phyloP scores from a whole-genome alignment of 306 rosid species.

The Prunus davidiana region DNA sequence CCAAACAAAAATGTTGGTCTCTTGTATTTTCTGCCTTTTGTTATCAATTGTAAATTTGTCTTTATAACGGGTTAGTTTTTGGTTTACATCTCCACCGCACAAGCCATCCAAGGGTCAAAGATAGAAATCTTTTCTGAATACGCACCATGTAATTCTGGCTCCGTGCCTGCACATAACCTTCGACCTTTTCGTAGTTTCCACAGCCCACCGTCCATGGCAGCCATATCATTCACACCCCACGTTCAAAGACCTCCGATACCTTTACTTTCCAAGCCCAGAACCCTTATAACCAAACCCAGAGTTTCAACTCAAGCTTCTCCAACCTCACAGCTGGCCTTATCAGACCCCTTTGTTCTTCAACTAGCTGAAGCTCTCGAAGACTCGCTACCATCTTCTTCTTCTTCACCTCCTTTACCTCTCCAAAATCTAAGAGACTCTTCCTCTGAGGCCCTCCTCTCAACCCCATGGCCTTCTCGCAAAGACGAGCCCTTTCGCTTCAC shows the following conservation, averaged over 20 bases:
- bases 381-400: slow-evolving; percentile 42
- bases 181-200: not conserved
- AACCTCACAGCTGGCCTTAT: slow-evolving; percentile 31
- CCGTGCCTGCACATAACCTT: too few species aligned
- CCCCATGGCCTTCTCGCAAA: slow-evolving; percentile 86
- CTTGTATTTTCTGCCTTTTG: too few species aligned
- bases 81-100: too few species aligned
- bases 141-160: too few species aligned
- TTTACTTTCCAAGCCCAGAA: slow-evolving; percentile 12
- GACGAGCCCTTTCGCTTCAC: slow-evolving; percentile 93
- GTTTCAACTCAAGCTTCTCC: slow-evolving; percentile 35
- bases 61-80: too few species aligned
- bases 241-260: slow-evolving; percentile 33
- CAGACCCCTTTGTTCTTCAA: slow-evolving; percentile 82
- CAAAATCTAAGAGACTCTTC: slow-evolving; percentile 67
- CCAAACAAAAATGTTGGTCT: too few species aligned
- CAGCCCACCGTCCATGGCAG: slow-evolving; percentile 34
- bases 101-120: too few species aligned
- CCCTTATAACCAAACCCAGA: slow-evolving; percentile 30
- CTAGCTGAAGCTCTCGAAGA: slow-evolving; percentile 93
- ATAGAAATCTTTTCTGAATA: too few species aligned
- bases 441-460: slow-evolving; percentile 61
- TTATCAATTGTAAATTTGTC: too few species aligned
- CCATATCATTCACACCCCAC: slow-evolving; percentile 43
- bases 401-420: slow-evolving; percentile 39